Conservation (phyloP, 768 basidiomycete genomes). For the Sarcodon sp. region DNA sequence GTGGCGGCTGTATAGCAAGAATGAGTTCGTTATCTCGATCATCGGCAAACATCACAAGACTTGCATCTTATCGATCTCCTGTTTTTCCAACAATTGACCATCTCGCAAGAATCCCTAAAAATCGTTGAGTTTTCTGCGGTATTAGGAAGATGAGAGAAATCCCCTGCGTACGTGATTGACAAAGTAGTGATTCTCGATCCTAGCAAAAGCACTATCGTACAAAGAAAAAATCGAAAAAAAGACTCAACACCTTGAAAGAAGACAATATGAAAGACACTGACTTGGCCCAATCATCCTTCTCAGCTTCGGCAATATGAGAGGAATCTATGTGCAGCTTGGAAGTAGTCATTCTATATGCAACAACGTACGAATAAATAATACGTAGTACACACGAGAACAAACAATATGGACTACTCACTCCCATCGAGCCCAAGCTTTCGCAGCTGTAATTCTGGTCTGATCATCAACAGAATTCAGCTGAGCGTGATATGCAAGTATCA, state of each 20-base stretch:
- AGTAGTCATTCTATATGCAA: constrained; percentile 58
- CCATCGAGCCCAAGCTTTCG: constrained; percentile 84
- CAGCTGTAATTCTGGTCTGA: constrained; percentile 48
- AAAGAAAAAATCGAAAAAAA: too few relatives aligned
- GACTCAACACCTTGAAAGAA: background rate
- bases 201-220: constrained; percentile 60
- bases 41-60: constrained; percentile 6
- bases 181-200: constrained; percentile 89
- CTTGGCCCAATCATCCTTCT: constrained; percentile 68
- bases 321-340: constrained; percentile 63
- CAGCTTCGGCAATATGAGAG: constrained; percentile 52
- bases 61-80: constrained; percentile 83
- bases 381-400: background rate
- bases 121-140: background rate
- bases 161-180: constrained; percentile 47
- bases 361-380: background rate
- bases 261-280: constrained; percentile 18
- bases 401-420: constrained; percentile 43
- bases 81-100: constrained; percentile 73
- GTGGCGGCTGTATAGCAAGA: constrained; percentile 47
- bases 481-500: constrained; percentile 75
- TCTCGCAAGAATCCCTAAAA: constrained; percentile 74
- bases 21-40: background rate
- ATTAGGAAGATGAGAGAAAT: background rate
- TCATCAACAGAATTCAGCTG: constrained; percentile 67